Evolutionary conservation across 2,329 filamentous ascomycete genomes (phyloP).

Genomic region (Coniochaeta prunicola): DNA sequence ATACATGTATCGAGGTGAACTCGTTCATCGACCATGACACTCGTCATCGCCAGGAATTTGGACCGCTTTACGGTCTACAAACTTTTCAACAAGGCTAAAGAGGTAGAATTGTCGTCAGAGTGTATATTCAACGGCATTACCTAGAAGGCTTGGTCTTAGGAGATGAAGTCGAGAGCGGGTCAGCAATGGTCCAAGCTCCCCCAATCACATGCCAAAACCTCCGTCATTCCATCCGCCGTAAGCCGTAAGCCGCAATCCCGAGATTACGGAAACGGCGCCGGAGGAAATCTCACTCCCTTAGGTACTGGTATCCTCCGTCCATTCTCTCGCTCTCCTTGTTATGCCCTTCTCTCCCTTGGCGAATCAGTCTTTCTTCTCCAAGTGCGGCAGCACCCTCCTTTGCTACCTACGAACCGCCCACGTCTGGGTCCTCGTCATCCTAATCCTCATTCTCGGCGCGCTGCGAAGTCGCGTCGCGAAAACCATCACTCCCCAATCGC

Average conservation of each 20-base stretch:
- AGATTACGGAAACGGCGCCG: neutral
- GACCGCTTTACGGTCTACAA: too few species aligned
- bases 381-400: slow-evolving; percentile 34
- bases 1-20: too few species aligned
- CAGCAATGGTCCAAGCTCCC: too few species aligned
- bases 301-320: neutral
- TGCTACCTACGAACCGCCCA: slow-evolving; percentile 31
- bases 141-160: too few species aligned
- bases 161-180: too few species aligned
- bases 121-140: too few species aligned
- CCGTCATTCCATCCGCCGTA: neutral
- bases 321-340: neutral
- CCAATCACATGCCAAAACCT: too few species aligned
- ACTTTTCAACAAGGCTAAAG: too few species aligned
- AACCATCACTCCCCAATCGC: neutral
- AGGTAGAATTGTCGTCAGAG: too few species aligned
- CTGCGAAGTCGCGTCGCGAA: slow-evolving; percentile 20
- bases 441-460: slow-evolving; percentile 27
- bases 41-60: too few species aligned
- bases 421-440: slow-evolving; percentile 34
- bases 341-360: slow-evolving; percentile 6
- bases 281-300: neutral
- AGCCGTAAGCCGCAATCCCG: neutral
- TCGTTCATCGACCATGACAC: too few species aligned
- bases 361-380: slow-evolving; percentile 19